These are phyloP conservation scores for Setomelanomma holmii DNA, from an alignment of 2,329 filamentous ascomycete species.

Conservation along the genomic window DNA sequence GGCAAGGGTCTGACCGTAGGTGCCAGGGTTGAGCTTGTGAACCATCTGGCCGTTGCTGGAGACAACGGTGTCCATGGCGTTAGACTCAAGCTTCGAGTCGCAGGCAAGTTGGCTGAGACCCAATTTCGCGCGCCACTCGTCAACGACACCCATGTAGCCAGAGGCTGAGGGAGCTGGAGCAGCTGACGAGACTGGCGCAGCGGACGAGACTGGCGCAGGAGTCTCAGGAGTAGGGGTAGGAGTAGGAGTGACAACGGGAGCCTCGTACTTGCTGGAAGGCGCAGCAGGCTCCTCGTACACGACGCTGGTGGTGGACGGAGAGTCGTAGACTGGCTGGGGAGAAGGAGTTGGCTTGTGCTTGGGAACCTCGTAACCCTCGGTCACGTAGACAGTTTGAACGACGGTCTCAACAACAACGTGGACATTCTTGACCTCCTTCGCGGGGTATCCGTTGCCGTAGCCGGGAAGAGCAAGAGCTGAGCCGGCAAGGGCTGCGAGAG, in stretches of 20 bases:
- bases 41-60: constrained; percentile 39
- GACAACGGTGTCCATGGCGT: constrained; percentile 31
- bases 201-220: constrained; percentile 14
- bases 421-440: constrained; percentile 29
- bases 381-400: constrained; percentile 34
- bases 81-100: constrained; percentile 31
- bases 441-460: constrained; percentile 8
- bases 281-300: constrained; percentile 12
- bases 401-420: constrained; percentile 37
- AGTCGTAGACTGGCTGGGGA: constrained; percentile 5
- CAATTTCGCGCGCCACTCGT: constrained; percentile 38
- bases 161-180: not conserved
- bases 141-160: constrained; percentile 37
- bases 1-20: constrained; percentile 39
- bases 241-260: constrained; percentile 10
- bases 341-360: constrained; percentile 7
- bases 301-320: constrained; percentile 13
- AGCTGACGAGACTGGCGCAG: too few relatives aligned
- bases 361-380: constrained; percentile 18
- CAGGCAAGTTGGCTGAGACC: constrained; percentile 25
- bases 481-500: constrained; percentile 42
- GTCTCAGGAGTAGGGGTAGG: constrained; percentile 11
- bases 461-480: constrained; percentile 35
- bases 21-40: constrained; percentile 42
- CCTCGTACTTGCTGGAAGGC: constrained; percentile 7